Percentiles rank a stretch among this genome's conserved stretches.
Conservation (phyloP, 2,329 filamentous ascomycete species). For the Colletotrichum lini region DNA sequence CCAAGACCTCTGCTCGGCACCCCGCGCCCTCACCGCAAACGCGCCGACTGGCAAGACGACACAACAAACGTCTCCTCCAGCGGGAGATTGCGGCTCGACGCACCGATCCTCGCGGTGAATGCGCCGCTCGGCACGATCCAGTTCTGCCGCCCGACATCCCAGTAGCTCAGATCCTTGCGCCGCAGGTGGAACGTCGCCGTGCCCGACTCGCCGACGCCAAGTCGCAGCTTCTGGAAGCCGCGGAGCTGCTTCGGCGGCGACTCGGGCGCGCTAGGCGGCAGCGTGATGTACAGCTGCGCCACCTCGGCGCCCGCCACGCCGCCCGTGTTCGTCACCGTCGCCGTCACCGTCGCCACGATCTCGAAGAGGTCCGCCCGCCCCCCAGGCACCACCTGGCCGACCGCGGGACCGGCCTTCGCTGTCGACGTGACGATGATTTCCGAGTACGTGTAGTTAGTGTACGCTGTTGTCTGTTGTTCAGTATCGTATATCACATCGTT, state of each 20-base stretch:
- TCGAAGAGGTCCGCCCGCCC: conserved; percentile 63
- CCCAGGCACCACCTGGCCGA: conserved; percentile 57
- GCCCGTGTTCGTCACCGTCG: conserved; percentile 77
- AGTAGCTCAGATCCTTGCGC: conserved; percentile 76
- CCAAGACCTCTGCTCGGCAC: too few species aligned
- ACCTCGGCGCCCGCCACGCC: conserved; percentile 74
- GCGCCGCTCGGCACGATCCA: conserved; percentile 69
- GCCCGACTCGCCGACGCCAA: conserved; percentile 63
- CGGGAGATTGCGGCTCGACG: conserved; percentile 63
- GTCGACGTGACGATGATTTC: conserved; percentile 59
- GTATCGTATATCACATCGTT: background rate
- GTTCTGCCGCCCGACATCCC: conserved; percentile 71
- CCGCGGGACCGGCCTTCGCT: conserved; percentile 56
- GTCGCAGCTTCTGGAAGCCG: conserved; percentile 74
- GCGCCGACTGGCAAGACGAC: background rate
- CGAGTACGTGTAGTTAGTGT: conserved; percentile 77
- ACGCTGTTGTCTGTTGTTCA: conserved; percentile 59
- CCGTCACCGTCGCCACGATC: conserved; percentile 64
- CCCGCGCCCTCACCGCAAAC: too few species aligned
- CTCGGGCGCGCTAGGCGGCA: conserved; percentile 56
- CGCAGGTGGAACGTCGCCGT: conserved; percentile 69
- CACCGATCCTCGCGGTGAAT: conserved; percentile 60
- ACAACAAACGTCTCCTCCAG: conserved; percentile 49
- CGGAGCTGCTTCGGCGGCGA: conserved; percentile 72
- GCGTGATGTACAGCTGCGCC: conserved; percentile 70